These are phyloP conservation scores for Diplodia mutila DNA, from an alignment of 2,329 filamentous ascomycete genomes.

Conservation along the genomic window DNA sequence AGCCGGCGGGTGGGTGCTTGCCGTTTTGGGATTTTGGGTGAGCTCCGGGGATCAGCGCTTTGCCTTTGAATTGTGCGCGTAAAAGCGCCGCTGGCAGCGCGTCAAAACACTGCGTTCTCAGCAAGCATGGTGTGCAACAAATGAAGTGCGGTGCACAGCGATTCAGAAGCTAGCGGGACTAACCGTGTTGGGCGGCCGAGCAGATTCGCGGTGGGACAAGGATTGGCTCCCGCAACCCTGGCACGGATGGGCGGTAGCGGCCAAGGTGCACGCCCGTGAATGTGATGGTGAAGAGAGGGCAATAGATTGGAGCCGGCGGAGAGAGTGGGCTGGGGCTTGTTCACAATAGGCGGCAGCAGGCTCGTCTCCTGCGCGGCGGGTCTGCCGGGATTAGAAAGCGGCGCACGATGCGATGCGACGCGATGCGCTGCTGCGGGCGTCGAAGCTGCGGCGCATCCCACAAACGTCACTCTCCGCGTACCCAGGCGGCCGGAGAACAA, in stretches of 20 bases:
- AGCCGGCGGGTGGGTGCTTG: conserved; percentile 19
- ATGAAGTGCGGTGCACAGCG: neutral
- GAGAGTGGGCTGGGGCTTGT: neutral
- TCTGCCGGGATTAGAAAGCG: neutral
- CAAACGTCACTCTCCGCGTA: conserved; percentile 22
- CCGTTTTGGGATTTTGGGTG: conserved; percentile 20
- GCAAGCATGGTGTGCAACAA: conserved; percentile 6
- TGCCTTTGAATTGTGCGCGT: conserved; percentile 5
- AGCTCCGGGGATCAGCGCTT: conserved; percentile 4
- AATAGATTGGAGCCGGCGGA: neutral
- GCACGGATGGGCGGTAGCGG: neutral
- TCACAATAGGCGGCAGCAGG: neutral
- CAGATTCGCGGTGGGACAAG: conserved; percentile 11
- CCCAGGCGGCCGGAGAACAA: conserved; percentile 4
- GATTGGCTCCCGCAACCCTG: conserved; percentile 3
- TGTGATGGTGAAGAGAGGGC: neutral
- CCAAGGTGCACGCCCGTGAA: neutral
- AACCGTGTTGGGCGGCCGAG: conserved; percentile 3
- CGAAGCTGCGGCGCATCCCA: conserved; percentile 14
- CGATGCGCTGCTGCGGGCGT: conserved; percentile 8
- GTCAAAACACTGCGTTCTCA: conserved; percentile 13
- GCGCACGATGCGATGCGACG: conserved; percentile 10
- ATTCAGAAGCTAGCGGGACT: neutral
- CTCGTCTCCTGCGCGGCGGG: neutral
- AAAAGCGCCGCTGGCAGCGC: conserved; percentile 8